Evolutionary conservation across 345 rosid genomes (phyloP).

Genomic region (Cardamine occulta): DNA sequence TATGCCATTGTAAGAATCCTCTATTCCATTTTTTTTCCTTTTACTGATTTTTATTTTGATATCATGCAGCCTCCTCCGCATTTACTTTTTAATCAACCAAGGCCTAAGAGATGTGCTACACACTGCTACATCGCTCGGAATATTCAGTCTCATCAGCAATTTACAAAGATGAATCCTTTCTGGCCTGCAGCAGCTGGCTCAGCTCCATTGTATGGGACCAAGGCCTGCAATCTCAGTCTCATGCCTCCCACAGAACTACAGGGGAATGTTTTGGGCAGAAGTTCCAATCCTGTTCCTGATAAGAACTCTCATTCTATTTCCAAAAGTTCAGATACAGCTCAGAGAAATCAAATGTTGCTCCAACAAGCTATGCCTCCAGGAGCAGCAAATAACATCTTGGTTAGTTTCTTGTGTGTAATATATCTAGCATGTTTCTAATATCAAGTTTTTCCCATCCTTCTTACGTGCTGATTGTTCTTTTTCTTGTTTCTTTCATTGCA

Average conservation of each 20-base stretch:
- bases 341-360: constrained; percentile 81
- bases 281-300: constrained; percentile 58
- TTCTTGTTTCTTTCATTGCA: constrained; percentile 43
- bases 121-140: constrained; percentile 91
- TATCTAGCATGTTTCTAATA: not conserved
- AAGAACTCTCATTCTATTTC: constrained; percentile 59
- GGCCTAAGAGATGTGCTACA: constrained; percentile 92
- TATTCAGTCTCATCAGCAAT: constrained; percentile 74
- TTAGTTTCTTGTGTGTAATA: constrained; percentile 35
- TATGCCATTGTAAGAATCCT: not conserved
- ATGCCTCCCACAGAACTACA: constrained; percentile 77
- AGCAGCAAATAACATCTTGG: constrained; percentile 76
- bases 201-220: constrained; percentile 73
- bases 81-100: constrained; percentile 70
- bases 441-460: not conserved
- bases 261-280: constrained; percentile 57
- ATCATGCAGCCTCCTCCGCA: constrained; percentile 75
- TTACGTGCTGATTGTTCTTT: not conserved
- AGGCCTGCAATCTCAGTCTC: constrained; percentile 74
- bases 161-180: constrained; percentile 79
- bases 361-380: constrained; percentile 88
- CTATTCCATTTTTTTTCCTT: not conserved
- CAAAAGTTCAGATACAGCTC: constrained; percentile 61
- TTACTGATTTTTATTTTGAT: constrained; percentile 14
- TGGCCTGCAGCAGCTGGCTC: constrained; percentile 91